Evolutionary conservation across 371 early-diverging fungal species (phyloP).

Genomic region (Paraphysoderma sedebokerense): DNA sequence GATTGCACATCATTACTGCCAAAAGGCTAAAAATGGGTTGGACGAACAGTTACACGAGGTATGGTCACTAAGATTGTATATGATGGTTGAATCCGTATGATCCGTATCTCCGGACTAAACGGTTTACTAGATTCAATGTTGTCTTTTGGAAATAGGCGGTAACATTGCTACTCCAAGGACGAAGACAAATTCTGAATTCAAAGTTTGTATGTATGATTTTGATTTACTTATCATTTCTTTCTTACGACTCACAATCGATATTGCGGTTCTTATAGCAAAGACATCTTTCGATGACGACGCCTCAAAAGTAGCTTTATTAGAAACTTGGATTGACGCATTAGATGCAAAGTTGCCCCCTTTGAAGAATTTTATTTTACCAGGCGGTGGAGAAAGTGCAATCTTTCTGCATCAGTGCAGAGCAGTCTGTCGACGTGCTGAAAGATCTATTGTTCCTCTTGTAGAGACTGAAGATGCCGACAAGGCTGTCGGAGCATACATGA

Average conservation of each 20-base stretch:
- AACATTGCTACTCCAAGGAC: constrained; percentile 79
- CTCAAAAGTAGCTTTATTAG: constrained; percentile 37
- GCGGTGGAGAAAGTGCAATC: constrained; percentile 55
- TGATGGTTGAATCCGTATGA: too few relatives aligned
- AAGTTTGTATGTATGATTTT: constrained; percentile 22
- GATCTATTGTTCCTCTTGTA: constrained; percentile 57
- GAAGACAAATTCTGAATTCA: constrained; percentile 27
- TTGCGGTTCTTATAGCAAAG: constrained; percentile 15
- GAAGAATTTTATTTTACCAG: constrained; percentile 71
- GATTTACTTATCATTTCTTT: neutral
- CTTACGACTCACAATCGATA: neutral
- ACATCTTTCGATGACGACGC: constrained; percentile 62
- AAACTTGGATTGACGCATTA: constrained; percentile 69
- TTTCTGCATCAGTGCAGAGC: constrained; percentile 44
- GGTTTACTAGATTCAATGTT: constrained; percentile 80
- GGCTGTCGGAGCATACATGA: constrained; percentile 44
- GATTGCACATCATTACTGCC: constrained; percentile 52
- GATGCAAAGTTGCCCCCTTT: constrained; percentile 55
- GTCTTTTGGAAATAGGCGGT: constrained; percentile 71
- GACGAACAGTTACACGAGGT: too few relatives aligned
- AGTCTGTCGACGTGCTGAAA: constrained; percentile 73
- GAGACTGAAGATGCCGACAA: constrained; percentile 38
- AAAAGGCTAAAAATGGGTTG: constrained; percentile 28
- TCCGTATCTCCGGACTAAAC: too few relatives aligned
- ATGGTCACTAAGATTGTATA: too few relatives aligned